phyloP scores from a whole-genome alignment of 2,329 filamentous ascomycete species.

The Aspergillus sp. region DNA sequence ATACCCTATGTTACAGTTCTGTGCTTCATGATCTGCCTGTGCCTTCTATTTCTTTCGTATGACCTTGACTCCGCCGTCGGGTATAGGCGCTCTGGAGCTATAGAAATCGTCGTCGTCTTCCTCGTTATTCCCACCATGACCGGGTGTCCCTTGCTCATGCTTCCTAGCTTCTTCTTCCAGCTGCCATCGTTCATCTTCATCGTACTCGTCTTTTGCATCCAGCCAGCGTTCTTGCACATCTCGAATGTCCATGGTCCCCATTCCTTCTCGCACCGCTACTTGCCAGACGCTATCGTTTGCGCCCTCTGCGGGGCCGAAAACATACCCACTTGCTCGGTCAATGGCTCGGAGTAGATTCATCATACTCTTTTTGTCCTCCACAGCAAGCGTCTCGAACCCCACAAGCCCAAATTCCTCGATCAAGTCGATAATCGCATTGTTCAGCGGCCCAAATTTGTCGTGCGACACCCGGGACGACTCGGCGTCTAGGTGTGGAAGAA shows the following conservation, averaged over 20 bases:
- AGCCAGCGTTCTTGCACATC: constrained; percentile 97
- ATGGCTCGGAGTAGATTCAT: constrained; percentile 87
- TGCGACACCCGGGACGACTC: constrained; percentile 73
- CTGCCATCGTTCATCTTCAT: constrained; percentile 74
- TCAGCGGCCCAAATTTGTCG: constrained; percentile 80
- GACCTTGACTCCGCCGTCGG: constrained; percentile 72
- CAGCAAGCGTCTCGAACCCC: constrained; percentile 87
- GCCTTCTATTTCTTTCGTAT: constrained; percentile 61
- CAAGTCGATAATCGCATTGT: constrained; percentile 82
- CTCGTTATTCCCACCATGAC: constrained; percentile 31
- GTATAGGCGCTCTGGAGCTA: constrained; percentile 42
- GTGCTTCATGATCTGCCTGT: constrained; percentile 5
- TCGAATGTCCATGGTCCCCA: constrained; percentile 74
- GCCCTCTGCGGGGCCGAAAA: constrained; percentile 86
- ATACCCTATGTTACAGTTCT: constrained; percentile 36
- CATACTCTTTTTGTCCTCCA: constrained; percentile 98
- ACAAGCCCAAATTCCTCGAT: constrained; percentile 91
- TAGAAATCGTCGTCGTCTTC: constrained; percentile 41
- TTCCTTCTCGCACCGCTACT: constrained; percentile 79
- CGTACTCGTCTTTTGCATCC: constrained; percentile 84
- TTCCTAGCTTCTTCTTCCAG: constrained; percentile 74
- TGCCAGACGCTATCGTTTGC: constrained; percentile 98
- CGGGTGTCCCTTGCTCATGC: constrained; percentile 42
- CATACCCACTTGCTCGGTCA: constrained; percentile 89
- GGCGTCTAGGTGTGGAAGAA: constrained; percentile 77